These are phyloP conservation scores for Acrocalymma vagum DNA, from an alignment of 2,329 filamentous ascomycete species.

Conservation along the genomic window DNA sequence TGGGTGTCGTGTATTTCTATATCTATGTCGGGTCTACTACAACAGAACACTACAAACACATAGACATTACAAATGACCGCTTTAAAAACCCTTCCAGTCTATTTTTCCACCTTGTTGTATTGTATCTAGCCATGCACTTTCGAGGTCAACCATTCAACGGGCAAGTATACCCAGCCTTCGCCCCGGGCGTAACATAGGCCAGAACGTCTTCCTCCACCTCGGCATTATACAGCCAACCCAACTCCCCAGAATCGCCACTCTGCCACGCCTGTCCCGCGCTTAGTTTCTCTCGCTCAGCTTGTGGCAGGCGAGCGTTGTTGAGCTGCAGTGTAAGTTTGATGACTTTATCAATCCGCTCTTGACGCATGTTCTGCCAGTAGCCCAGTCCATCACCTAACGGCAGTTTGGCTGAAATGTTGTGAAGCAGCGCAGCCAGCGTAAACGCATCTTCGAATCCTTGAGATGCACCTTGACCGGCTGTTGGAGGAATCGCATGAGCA, in stretches of 20 bases:
- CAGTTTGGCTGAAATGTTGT: slow-evolving; percentile 8
- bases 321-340: slow-evolving; percentile 59
- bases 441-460: slow-evolving; percentile 65
- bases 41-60: no score
- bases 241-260: slow-evolving; percentile 23
- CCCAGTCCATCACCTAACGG: slow-evolving; percentile 37
- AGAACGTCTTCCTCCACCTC: slow-evolving; percentile 20
- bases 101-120: no score
- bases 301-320: slow-evolving; percentile 57
- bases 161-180: slow-evolving; percentile 12
- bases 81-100: no score
- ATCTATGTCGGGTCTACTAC: no score
- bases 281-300: slow-evolving; percentile 30
- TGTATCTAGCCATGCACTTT: no score
- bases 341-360: slow-evolving; percentile 58
- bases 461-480: slow-evolving; percentile 67
- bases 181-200: slow-evolving; percentile 13
- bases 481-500: slow-evolving; percentile 69
- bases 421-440: slow-evolving; percentile 18
- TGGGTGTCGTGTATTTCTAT: no score
- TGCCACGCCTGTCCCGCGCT: slow-evolving; percentile 18
- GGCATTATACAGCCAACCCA: slow-evolving; percentile 25
- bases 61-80: no score
- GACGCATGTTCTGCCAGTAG: slow-evolving; percentile 60
- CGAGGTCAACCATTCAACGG: slow-evolving; percentile 14